Conservation (phyloP, 352 stramenopile genomes). For the Pelagophyceae sp. region DNA sequence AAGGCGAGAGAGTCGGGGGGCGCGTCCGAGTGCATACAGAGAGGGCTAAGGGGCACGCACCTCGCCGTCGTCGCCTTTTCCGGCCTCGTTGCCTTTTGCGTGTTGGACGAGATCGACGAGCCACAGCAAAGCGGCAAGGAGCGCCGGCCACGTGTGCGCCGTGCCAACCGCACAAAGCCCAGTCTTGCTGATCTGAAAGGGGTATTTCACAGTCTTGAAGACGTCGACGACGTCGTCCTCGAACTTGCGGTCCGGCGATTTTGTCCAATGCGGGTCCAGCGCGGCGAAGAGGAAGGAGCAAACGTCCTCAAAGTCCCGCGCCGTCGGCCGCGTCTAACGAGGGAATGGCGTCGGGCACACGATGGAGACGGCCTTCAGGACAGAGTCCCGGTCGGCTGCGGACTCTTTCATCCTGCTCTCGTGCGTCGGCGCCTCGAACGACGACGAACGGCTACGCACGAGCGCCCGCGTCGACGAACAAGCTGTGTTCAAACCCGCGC, state of each 20-base stretch:
- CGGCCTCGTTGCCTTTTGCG: slow-evolving; percentile 31
- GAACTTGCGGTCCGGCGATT: slow-evolving; percentile 49
- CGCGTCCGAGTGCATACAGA: neutral
- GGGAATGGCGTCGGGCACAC: slow-evolving; percentile 77
- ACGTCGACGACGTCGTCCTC: slow-evolving; percentile 71
- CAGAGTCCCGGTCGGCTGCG: no score
- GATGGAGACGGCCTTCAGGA: no score
- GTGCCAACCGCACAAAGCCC: slow-evolving; percentile 80
- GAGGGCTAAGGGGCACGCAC: no score
- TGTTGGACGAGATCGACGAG: slow-evolving; percentile 85
- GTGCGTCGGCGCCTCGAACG: no score
- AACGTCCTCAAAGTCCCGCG: slow-evolving; percentile 94
- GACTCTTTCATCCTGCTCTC: no score
- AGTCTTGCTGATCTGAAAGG: slow-evolving; percentile 90
- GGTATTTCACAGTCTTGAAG: slow-evolving; percentile 76
- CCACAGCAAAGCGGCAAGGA: slow-evolving; percentile 91
- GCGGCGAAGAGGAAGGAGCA: slow-evolving; percentile 89
- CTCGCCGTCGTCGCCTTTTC: slow-evolving; percentile 57
- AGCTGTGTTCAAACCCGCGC: slow-evolving; percentile 66
- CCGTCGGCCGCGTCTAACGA: slow-evolving; percentile 77
- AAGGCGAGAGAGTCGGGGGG: no score
- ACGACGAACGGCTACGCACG: no score
- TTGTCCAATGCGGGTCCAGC: slow-evolving; percentile 72
- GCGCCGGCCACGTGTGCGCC: slow-evolving; percentile 86
- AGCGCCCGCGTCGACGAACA: neutral